These are phyloP conservation scores for Dactylellina cionopaga DNA, from an alignment of 2,329 filamentous ascomycete species.

Conservation along the genomic window DNA sequence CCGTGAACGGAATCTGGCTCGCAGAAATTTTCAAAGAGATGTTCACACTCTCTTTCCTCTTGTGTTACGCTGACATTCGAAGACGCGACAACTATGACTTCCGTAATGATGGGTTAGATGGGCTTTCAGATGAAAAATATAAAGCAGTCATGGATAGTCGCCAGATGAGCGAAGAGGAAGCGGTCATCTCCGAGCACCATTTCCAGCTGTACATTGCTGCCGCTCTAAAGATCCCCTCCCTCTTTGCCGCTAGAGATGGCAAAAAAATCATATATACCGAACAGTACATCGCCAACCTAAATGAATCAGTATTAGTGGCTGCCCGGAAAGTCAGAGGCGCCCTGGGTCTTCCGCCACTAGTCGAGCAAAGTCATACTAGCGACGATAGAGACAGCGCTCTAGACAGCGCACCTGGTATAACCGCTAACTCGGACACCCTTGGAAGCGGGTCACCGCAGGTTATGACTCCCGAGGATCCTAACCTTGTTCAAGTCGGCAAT, in stretches of 20 bases:
- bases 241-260: conserved; percentile 25
- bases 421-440: conserved; percentile 14
- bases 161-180: conserved; percentile 38
- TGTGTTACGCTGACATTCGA: conserved; percentile 43
- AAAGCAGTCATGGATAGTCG: conserved; percentile 33
- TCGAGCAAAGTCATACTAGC: neutral
- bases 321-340: conserved; percentile 23
- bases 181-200: conserved; percentile 45
- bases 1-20: conserved; percentile 43
- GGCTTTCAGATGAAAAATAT: conserved; percentile 43
- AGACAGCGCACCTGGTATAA: conserved; percentile 12
- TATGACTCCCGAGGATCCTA: conserved; percentile 20
- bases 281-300: conserved; percentile 35
- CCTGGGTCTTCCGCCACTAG: conserved; percentile 24
- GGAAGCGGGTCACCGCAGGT: conserved; percentile 11
- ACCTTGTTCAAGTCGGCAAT: neutral
- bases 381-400: conserved; percentile 9
- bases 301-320: conserved; percentile 15
- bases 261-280: conserved; percentile 24
- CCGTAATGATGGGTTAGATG: conserved; percentile 29
- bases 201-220: conserved; percentile 46
- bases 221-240: conserved; percentile 42
- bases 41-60: conserved; percentile 38
- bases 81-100: conserved; percentile 39
- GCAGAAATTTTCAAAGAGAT: conserved; percentile 49